A percentile compares a stretch with the other conserved stretches of the same genome.
phyloP scores from a whole-genome alignment of 2,329 filamentous ascomycete genomes.

The Cytospora piceicola region DNA sequence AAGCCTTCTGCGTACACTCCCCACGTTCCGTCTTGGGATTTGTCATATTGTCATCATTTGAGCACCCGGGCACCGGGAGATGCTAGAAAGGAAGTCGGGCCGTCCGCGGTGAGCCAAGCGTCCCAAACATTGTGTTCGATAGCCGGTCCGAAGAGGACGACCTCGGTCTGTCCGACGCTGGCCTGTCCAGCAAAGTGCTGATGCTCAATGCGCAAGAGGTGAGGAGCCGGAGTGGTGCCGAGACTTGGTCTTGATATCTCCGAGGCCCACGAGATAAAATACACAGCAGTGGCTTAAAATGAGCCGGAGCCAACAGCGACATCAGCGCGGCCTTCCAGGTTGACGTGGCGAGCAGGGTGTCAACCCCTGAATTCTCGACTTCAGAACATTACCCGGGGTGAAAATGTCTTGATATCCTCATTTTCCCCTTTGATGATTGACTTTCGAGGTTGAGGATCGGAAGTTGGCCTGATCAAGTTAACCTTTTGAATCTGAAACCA shows the following conservation, averaged over 20 bases:
- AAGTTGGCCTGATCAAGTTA: constrained; percentile 23
- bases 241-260: constrained; percentile 4
- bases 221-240: constrained; percentile 9
- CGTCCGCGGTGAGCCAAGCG: background rate
- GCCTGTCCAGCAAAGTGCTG: background rate
- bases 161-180: constrained; percentile 6
- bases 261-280: background rate
- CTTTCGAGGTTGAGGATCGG: constrained; percentile 13
- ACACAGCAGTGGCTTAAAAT: background rate
- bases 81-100: background rate
- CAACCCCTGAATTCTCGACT: constrained; percentile 21
- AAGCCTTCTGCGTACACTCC: background rate
- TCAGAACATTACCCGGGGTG: constrained; percentile 15
- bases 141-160: background rate
- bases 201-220: background rate
- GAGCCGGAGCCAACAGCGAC: background rate
- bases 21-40: background rate
- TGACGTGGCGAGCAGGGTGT: constrained; percentile 16
- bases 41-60: background rate
- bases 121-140: constrained; percentile 9
- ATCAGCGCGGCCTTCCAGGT: constrained; percentile 10
- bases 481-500: constrained; percentile 27
- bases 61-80: background rate
- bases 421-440: background rate
- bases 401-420: constrained; percentile 21